Base-by-base conservation (phyloP, 208 protist genomes). In the Leishmania tarentolae region DNA sequence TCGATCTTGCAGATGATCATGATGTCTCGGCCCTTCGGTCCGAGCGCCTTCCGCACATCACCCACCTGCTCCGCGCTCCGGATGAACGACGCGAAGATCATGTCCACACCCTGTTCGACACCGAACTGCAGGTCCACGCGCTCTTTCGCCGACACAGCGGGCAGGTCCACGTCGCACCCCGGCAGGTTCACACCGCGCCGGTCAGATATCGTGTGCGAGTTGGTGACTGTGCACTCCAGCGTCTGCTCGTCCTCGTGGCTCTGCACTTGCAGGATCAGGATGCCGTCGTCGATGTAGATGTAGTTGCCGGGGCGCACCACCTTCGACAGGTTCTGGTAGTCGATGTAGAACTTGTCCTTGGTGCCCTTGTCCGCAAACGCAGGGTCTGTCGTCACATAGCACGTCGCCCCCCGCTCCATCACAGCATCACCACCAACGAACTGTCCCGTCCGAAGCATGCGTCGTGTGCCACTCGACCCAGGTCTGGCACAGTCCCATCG, bases 1-100 rank as follows among this genome's bases (percentile, higher is more conserved):
- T 99, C 99, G 83, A 99, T 99, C 93, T 99, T 99, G 80, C 94
- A 91, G 83, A 99, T 99, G 87, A 99, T 99, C 81, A 96, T 92
- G 66, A 96, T 96, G 70, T 98, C 89, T 74, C 92, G 91, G n/a
- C 96, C 97, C 57, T 93, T 91, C 46, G 92, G 88, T 46, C 98
- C 97, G 56, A 99, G 95, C 31, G 94, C 86, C 31, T 88, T 82
- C 73, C 98, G 93, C 74, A 99, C 98, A 57, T 98, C 93, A 11
- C 87, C 66, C 21, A 99, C 96, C 88, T 99, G 98, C 13, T 93
- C 89, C 5, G 97, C 94, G 44, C 91, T 97, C 77, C 98, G 95
- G 82, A 99, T 99, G 86, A 99, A 99, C 24, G 99, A 99, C 28
- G 98, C 98, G 75, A 99, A 99, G 83, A 99, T 94, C 80, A 99